Percentiles rank a stretch among this genome's conserved stretches.
Conservation (phyloP, 352 stramenopile species). For the Elongisporangium prolatum region DNA sequence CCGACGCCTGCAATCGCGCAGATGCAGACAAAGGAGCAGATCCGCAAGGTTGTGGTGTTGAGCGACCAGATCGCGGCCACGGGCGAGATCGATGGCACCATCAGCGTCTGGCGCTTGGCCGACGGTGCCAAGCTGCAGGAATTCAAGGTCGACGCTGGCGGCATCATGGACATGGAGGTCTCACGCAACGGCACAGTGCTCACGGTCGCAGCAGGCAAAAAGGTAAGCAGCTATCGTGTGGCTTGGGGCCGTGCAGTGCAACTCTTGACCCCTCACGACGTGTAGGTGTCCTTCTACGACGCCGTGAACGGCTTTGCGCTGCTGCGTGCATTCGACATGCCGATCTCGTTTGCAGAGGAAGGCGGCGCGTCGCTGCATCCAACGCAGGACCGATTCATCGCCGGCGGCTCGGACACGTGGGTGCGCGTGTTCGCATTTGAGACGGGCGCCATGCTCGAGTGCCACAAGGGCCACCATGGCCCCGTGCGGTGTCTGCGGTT, state of each 20-base stretch:
- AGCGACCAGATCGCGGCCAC: constrained; percentile 46
- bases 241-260: constrained; percentile 2
- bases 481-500: constrained; percentile 97
- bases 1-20: constrained; percentile 35
- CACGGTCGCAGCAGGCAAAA: constrained; percentile 91
- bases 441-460: constrained; percentile 91
- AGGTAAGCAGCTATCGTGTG: constrained; percentile 26
- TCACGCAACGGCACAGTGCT: constrained; percentile 66
- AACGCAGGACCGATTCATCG: constrained; percentile 83
- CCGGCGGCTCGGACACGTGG: constrained; percentile 94
- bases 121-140: constrained; percentile 28
- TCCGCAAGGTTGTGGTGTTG: constrained; percentile 77
- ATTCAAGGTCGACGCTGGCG: constrained; percentile 55
- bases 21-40: constrained; percentile 61
- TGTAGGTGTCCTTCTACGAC: constrained; percentile 93
- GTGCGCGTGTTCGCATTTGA: constrained; percentile 95
- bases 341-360: constrained; percentile 90
- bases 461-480: constrained; percentile 97
- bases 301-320: constrained; percentile 51
- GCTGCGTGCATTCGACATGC: constrained; percentile 74
- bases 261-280: too few relatives aligned
- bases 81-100: constrained; percentile 68
- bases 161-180: constrained; percentile 84
- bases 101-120: constrained; percentile 71
- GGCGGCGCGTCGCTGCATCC: constrained; percentile 88